A percentile compares a stretch with the other conserved stretches of the same genome.
phyloP scores from a whole-genome alignment of 306 rosid species.

The Albizia julibrissin region DNA sequence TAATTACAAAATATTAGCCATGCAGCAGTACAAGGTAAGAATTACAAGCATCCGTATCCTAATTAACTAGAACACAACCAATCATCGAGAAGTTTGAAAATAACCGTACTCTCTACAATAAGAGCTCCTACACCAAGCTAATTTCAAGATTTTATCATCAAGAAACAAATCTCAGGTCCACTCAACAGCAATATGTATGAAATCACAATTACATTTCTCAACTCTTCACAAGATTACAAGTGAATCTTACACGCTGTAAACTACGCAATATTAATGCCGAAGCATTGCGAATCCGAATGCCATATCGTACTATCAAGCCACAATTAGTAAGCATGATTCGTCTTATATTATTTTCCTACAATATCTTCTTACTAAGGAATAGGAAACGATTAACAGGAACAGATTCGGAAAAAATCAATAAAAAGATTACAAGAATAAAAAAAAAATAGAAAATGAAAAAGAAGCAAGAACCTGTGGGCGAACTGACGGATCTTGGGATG shows the following conservation, averaged over 20 bases:
- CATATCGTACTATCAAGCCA: neutral
- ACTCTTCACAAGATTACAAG: neutral
- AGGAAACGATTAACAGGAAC: neutral
- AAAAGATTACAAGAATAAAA: neutral
- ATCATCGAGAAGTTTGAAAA: neutral
- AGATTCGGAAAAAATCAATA: neutral
- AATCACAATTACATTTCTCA: neutral
- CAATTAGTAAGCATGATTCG: neutral
- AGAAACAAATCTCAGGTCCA: neutral
- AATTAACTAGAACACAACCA: neutral
- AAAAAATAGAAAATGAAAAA: neutral
- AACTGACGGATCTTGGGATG: constrained; percentile 68
- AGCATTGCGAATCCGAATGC: neutral
- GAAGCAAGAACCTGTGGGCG: constrained; percentile 55
- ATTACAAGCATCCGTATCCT: neutral
- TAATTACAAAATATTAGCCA: neutral
- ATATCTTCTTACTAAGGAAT: neutral
- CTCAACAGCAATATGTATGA: neutral
- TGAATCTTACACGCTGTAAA: neutral
- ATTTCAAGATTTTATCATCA: neutral
- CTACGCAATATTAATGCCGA: neutral
- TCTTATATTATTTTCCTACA: neutral
- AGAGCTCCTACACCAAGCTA: neutral
- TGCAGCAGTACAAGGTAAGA: neutral
- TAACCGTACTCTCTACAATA: neutral